Conservation (phyloP, 805 yeast genomes). For the Candida rishiriensis region DNA sequence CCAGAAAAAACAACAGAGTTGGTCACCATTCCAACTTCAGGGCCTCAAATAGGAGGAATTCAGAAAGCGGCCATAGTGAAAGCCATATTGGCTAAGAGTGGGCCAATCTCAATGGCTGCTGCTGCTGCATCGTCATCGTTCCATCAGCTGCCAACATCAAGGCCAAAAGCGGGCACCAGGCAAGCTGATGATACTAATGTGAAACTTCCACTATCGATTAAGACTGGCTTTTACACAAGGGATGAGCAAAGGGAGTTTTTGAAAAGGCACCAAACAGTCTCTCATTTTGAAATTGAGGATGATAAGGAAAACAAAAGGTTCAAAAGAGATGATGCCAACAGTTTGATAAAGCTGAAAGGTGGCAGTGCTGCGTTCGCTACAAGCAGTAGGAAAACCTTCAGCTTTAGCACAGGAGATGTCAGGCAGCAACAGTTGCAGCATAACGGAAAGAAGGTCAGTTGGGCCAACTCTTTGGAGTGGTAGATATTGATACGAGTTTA, state of each 20-base stretch:
- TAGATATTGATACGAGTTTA: conserved; percentile 4
- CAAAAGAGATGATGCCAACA: conserved; percentile 5
- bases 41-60: conserved; percentile 27
- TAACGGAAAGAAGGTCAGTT: conserved; percentile 21
- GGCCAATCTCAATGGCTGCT: conserved; percentile 1
- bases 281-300: conserved; percentile 12
- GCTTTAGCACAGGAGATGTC: not conserved
- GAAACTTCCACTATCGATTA: not conserved
- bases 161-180: not conserved
- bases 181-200: not conserved
- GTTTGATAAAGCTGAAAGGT: conserved; percentile 4
- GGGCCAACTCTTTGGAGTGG: conserved; percentile 31
- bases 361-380: not conserved
- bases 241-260: conserved; percentile 22
- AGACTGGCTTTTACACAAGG: conserved; percentile 29
- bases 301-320: conserved; percentile 24
- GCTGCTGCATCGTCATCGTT: no score
- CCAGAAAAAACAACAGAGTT: conserved; percentile 55
- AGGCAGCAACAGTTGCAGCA: not conserved
- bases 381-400: conserved; percentile 1
- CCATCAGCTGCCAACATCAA: not conserved
- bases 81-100: conserved; percentile 27
- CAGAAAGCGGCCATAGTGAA: conserved; percentile 33
- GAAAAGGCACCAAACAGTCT: conserved; percentile 7
- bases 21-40: conserved; percentile 52